Evolutionary conservation across 164 flowering plant species (phyloP).

Genomic region (Stephania cephalantha): DNA sequence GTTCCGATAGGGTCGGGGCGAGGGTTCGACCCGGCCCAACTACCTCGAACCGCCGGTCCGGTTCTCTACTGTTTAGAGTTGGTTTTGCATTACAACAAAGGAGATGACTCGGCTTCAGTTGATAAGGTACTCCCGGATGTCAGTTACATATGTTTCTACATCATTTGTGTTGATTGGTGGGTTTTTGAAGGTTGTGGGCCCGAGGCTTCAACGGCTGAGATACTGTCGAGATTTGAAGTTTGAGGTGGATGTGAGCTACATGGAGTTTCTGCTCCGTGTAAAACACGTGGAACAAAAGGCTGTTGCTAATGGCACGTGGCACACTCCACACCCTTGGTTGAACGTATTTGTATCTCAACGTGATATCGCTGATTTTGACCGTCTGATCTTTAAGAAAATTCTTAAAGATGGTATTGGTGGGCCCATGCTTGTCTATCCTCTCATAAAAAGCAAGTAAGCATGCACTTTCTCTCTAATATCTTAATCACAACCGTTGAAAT

Average conservation of each 20-base stretch:
- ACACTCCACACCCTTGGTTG: constrained; percentile 89
- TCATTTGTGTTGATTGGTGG: not conserved
- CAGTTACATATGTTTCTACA: not conserved
- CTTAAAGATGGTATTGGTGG: constrained; percentile 73
- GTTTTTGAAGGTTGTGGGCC: constrained; percentile 46
- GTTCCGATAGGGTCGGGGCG: constrained; percentile 43
- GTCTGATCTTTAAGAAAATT: constrained; percentile 48
- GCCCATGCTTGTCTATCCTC: constrained; percentile 83
- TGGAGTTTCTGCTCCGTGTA: constrained; percentile 63
- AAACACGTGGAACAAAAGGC: constrained; percentile 51
- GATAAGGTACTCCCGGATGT: constrained; percentile 32
- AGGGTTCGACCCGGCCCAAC: constrained; percentile 32
- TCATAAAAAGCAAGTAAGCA: constrained; percentile 62
- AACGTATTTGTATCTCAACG: constrained; percentile 60
- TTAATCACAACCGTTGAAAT: not conserved
- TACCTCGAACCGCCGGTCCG: constrained; percentile 48
- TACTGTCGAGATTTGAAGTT: constrained; percentile 36
- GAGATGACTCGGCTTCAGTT: constrained; percentile 24
- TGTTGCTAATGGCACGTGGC: constrained; percentile 61
- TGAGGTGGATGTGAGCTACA: constrained; percentile 50
- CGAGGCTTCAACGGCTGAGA: constrained; percentile 42
- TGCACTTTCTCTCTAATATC: not conserved
- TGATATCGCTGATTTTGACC: constrained; percentile 55
- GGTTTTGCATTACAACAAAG: constrained; percentile 42
- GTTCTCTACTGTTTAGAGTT: constrained; percentile 83